Evolutionary conservation across 139 green algal species (phyloP).

Genomic region (Eudorina sp.): DNA sequence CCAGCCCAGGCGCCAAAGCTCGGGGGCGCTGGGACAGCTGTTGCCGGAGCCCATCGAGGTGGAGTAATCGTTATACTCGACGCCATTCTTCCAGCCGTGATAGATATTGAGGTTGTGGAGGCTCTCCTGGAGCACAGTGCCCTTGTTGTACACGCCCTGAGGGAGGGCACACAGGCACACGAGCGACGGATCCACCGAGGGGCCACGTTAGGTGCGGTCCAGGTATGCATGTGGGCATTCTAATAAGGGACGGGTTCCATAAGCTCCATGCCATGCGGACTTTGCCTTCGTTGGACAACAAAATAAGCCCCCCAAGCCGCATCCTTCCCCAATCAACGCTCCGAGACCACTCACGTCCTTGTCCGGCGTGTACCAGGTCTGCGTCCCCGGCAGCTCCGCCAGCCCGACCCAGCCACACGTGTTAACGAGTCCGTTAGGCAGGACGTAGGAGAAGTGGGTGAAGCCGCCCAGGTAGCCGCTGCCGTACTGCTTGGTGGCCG

Average conservation of each 20-base stretch:
- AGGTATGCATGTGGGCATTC: no score
- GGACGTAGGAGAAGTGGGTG: neutral
- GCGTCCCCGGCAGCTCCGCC: constrained; percentile 15
- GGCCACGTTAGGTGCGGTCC: no score
- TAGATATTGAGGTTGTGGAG: constrained; percentile 33
- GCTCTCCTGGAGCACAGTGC: constrained; percentile 20
- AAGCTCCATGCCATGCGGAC: no score
- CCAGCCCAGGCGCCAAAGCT: constrained; percentile 42
- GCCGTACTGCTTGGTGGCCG: neutral
- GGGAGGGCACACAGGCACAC: no score
- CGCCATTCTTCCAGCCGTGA: constrained; percentile 19
- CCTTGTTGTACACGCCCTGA: constrained; percentile 26
- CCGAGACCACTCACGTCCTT: neutral
- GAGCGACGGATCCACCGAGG: no score
- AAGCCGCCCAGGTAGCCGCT: neutral
- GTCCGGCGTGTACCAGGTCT: constrained; percentile 18
- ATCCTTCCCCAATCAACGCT: no score
- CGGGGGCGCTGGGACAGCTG: constrained; percentile 21
- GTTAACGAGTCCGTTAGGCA: neutral
- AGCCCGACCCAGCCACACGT: constrained; percentile 23
- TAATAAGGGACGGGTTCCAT: no score
- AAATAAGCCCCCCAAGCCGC: no score
- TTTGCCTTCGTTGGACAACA: no score
- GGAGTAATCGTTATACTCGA: constrained; percentile 16
- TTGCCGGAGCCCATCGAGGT: constrained; percentile 23